These are phyloP conservation scores for Mimosa pudica DNA, from an alignment of 306 rosid species.

Conservation along the genomic window DNA sequence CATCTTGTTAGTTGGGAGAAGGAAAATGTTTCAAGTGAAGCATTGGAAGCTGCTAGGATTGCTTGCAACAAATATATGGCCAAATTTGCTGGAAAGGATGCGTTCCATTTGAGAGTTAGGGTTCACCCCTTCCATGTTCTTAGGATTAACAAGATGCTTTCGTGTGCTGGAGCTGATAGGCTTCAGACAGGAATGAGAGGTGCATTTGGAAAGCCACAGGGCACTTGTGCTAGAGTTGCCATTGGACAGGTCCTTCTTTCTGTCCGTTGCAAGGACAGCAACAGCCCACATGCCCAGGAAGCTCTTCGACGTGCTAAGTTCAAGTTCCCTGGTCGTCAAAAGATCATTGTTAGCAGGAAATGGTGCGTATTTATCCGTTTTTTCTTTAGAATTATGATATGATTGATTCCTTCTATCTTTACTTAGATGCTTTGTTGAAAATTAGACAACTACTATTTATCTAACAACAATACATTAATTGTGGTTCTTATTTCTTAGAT, in stretches of 20 bases:
- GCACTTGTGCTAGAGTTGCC: slow-evolving; percentile 75
- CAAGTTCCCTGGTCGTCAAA: slow-evolving; percentile 88
- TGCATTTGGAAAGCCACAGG: slow-evolving; percentile 77
- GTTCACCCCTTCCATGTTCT: slow-evolving; percentile 94
- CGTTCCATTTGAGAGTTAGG: slow-evolving; percentile 86
- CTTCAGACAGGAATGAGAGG: slow-evolving; percentile 96
- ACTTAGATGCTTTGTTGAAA: neutral
- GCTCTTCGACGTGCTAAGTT: slow-evolving; percentile 90
- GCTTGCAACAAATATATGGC: slow-evolving; percentile 91
- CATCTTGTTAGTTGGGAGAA: slow-evolving; percentile 93
- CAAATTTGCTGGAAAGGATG: slow-evolving; percentile 82
- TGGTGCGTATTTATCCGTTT: slow-evolving; percentile 46
- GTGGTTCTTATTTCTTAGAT: neutral
- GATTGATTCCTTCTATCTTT: neutral
- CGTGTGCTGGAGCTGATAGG: slow-evolving; percentile 69
- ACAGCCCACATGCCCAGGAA: slow-evolving; percentile 78
- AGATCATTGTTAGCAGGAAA: slow-evolving; percentile 81
- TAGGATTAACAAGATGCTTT: slow-evolving; percentile 87
- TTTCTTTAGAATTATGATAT: neutral
- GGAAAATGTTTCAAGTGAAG: slow-evolving; percentile 87
- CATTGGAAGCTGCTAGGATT: slow-evolving; percentile 84
- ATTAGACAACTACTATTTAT: neutral
- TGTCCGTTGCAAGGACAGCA: slow-evolving; percentile 80
- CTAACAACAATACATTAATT: neutral
- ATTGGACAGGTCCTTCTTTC: slow-evolving; percentile 89